Percentiles rank a stretch among this genome's conserved stretches.
phyloP scores from a whole-genome alignment of 208 protist genomes.

The Trypanosoma cruzi region DNA sequence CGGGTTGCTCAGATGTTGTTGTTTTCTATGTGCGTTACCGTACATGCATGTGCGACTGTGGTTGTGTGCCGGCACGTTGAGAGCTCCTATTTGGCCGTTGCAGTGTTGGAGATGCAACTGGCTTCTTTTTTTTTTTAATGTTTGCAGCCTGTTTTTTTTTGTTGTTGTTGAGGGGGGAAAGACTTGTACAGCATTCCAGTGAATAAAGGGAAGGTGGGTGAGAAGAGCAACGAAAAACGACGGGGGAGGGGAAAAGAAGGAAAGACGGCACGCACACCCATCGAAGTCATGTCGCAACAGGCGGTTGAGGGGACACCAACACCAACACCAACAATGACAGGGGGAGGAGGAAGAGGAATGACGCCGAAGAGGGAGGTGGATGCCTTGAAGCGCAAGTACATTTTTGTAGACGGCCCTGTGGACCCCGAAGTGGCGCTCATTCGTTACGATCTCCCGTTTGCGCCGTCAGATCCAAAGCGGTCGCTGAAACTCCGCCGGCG shows the following conservation, averaged over 20 bases:
- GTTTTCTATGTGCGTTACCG: neutral
- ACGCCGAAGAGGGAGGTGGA: neutral
- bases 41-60: neutral
- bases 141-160: neutral
- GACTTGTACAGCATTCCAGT: neutral
- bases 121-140: neutral
- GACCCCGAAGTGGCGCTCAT: constrained; percentile 62
- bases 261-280: neutral
- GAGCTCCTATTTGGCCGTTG: neutral
- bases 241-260: neutral
- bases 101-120: neutral
- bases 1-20: neutral
- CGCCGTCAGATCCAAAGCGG: constrained; percentile 53
- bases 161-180: no score
- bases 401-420: constrained; percentile 74
- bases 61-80: neutral
- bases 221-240: neutral
- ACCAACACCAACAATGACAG: neutral
- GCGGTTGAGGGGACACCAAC: neutral
- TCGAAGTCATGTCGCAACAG: neutral
- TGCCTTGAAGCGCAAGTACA: constrained; percentile 30
- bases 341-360: neutral
- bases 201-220: neutral
- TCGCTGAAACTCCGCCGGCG: constrained; percentile 60
- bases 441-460: constrained; percentile 81